phyloP scores from a whole-genome alignment of 177 flowering plant species.

The Vitis hybrid region DNA sequence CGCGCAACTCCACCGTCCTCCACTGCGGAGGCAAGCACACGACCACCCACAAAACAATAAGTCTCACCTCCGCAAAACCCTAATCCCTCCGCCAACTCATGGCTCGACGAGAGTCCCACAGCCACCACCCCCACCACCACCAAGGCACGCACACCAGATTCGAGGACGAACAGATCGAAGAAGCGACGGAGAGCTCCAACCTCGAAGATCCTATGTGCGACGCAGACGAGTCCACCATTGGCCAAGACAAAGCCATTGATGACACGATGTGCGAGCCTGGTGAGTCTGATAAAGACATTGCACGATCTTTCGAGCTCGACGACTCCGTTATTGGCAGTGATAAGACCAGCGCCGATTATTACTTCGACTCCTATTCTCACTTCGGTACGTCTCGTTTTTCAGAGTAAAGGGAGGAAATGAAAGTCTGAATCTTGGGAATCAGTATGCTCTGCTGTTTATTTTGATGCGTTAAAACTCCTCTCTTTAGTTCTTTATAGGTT shows the following conservation, averaged over 20 bases:
- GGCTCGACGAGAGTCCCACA: conserved; percentile 34
- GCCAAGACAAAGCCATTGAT: conserved; percentile 6
- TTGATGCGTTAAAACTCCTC: too few species aligned
- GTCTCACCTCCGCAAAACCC: conserved; percentile 15
- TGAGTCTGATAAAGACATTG: too few species aligned
- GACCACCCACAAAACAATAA: conserved; percentile 3
- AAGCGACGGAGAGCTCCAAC: conserved; percentile 32
- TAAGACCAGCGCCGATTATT: conserved; percentile 94
- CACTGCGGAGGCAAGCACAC: not conserved
- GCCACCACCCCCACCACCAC: conserved; percentile 12
- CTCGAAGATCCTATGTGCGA: conserved; percentile 38
- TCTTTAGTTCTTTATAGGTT: too few species aligned
- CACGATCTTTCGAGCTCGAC: conserved; percentile 2
- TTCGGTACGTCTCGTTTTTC: conserved; percentile 51
- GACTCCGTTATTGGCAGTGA: conserved; percentile 39
- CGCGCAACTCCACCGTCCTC: not conserved
- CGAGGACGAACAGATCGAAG: conserved; percentile 34
- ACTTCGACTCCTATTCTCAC: conserved; percentile 99
- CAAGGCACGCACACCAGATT: conserved; percentile 38
- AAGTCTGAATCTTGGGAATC: too few species aligned
- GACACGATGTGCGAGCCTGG: conserved; percentile 16
- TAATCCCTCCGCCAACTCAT: conserved; percentile 7
- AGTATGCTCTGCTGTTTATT: too few species aligned
- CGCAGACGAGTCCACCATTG: conserved; percentile 14
- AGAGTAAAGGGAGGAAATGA: too few species aligned